Evolutionary conservation across 176 grass and related monocot species (phyloP), one percentile per base, ranked within the genome.

Genomic region (barley (Hordeum vulgare)): DNA sequence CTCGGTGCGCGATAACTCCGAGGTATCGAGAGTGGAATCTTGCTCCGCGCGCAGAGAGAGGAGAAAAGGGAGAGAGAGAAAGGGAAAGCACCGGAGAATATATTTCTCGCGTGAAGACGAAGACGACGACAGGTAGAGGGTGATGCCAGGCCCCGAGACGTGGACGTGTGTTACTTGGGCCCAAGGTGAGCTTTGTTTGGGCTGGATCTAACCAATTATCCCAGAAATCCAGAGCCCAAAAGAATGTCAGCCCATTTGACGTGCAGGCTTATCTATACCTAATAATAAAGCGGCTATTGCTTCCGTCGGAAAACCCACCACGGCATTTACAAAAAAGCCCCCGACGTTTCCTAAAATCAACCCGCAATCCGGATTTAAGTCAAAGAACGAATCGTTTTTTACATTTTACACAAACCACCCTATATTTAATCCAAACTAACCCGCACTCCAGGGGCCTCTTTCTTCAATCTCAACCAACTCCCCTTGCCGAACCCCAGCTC

Each of bases 41-140:
- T 77, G 53, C 53, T 59, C 11, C 13, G 74, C 26, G 23, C 8
- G 25, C 41, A 51, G 14, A 51, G 25, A 74, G 41, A 29, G 15
- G n/a, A 23, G 70, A 71, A 5, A 51, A 51, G 44, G 15, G 47
- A 51, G 39, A 68, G 20, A 72, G 39, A 27, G 69, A 49, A 74
- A 74, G 71, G 71, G 41, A 74, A 74, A 51, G 42, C 70, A 73
- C 6, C 68, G 71, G 12, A 42, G 13, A 72, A 41, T 45, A 72
- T 72, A 72, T 72, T 72, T 72, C 40, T 72, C 37, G 69, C 69
- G 23, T 72, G 69, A 25, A 51, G 71, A 74, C 25, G 47, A 51
- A 51, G 42, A 74, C 7, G 66, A 70, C 66, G 71, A 74, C 71
- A 69, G 34, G 35, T 40, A 17, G 6, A 49, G 41, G 37, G 71